These are phyloP conservation scores for Tetrapisispora arboricola DNA, from an alignment of 805 yeast species.

Conservation along the genomic window DNA sequence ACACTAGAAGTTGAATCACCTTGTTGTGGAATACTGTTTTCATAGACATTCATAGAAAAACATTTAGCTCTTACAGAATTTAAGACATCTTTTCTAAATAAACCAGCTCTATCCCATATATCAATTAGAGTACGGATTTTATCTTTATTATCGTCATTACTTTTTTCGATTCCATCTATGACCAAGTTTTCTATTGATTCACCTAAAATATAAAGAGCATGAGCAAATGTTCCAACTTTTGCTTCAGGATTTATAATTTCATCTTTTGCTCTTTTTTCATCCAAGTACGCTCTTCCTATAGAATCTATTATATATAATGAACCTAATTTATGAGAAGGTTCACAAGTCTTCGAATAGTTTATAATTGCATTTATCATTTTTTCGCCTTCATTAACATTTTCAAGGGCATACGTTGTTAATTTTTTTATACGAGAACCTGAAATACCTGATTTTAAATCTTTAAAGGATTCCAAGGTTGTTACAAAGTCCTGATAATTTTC, in stretches of 20 bases:
- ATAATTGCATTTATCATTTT: conserved; percentile 20
- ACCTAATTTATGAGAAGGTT: conserved; percentile 79
- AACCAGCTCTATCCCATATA: conserved; percentile 82
- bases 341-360: conserved; percentile 54
- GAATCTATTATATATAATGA: conserved; percentile 88
- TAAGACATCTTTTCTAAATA: conserved; percentile 54
- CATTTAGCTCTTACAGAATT: conserved; percentile 46
- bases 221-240: conserved; percentile 61
- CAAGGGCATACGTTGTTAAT: conserved; percentile 66
- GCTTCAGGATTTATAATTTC: conserved; percentile 41
- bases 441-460: conserved; percentile 69
- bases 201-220: conserved; percentile 58
- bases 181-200: conserved; percentile 53
- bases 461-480: conserved; percentile 34
- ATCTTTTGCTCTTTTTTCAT: conserved; percentile 51
- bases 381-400: conserved; percentile 41
- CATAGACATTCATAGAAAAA: conserved; percentile 31
- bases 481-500: conserved; percentile 29
- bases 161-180: conserved; percentile 49
- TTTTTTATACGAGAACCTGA: conserved; percentile 91
- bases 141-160: conserved; percentile 48
- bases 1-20: conserved; percentile 17
- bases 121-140: conserved; percentile 79
- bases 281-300: conserved; percentile 74
- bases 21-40: conserved; percentile 31